These are phyloP conservation scores for Hypoxylon sp. DNA, from an alignment of 2,329 filamentous ascomycete species.

Conservation along the genomic window DNA sequence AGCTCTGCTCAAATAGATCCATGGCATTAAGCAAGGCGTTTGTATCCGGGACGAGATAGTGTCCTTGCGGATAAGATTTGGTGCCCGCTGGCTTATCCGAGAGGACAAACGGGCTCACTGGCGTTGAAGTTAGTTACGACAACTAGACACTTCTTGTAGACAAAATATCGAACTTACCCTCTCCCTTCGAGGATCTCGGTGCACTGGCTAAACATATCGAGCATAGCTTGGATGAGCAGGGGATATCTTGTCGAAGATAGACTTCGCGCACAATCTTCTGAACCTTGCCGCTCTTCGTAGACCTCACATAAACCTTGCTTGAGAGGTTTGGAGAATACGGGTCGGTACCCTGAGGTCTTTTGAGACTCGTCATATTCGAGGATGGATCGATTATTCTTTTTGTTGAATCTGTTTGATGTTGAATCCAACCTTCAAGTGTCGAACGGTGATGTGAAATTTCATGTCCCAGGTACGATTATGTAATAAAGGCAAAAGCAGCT, in stretches of 20 bases:
- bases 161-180: slow-evolving; percentile 68
- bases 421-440: neutral
- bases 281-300: slow-evolving; percentile 95
- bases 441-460: slow-evolving; percentile 27
- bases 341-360: slow-evolving; percentile 68
- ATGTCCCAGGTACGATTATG: slow-evolving; percentile 18
- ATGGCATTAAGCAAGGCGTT: slow-evolving; percentile 96
- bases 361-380: slow-evolving; percentile 75
- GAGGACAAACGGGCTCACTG: slow-evolving; percentile 86
- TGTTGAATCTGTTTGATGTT: slow-evolving; percentile 12
- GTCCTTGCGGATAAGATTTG: slow-evolving; percentile 84
- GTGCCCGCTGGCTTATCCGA: slow-evolving; percentile 91
- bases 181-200: slow-evolving; percentile 83
- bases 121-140: slow-evolving; percentile 39
- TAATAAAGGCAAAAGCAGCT: slow-evolving; percentile 24
- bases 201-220: slow-evolving; percentile 79
- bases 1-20: slow-evolving; percentile 95
- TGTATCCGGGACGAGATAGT: slow-evolving; percentile 96
- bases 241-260: slow-evolving; percentile 96
- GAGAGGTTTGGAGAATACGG: slow-evolving; percentile 80
- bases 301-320: slow-evolving; percentile 95
- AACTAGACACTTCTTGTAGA: slow-evolving; percentile 4
- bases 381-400: slow-evolving; percentile 21
- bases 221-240: slow-evolving; percentile 94
- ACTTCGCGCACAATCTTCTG: slow-evolving; percentile 98